Evolutionary conservation across 2,329 filamentous ascomycete species (phyloP), one percentile per base, ranked within the genome.

Genomic region (Stemphylium lycopersici): DNA sequence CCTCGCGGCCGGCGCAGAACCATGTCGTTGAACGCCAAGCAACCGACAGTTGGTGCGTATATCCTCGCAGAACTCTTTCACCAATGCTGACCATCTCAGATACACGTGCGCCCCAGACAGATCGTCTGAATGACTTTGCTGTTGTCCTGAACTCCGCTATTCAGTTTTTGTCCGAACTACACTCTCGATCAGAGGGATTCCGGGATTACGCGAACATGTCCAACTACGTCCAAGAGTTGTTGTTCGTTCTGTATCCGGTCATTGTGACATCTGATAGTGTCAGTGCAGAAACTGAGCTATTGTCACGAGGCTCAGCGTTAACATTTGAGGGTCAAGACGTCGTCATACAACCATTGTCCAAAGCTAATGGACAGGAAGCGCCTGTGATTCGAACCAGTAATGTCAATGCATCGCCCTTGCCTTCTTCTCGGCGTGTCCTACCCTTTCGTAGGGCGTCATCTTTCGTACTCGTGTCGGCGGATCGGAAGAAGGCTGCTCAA

Each of bases 241-340:
- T 97, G 0, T 85, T 86, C 32, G 88, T 91, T 11, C 79, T 98
- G 2, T 99, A 95, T 70, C 93, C 95, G 1, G 86, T 95, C 15
- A 84, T 97, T 44, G 92, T 96, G 22, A 93, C 91, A 63, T 88
- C 90, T 11, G 91, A 97, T 74, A 83, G 87, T 18, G 88, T 97
- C 34, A 89, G 85, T 49, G 87, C 95, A 0, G 90, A 95, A 65
- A 90, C 87, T 0, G 95, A 99, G 73, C 78, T 98, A n/a, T 87
- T 91, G 65, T 93, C 91, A 13, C 84, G 89, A 64, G 89, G 93
- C 62, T 90, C 90, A 10, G 84, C 86, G 1, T 82, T 96, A 52
- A 93, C 87, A 0, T 96, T 96, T 62, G 91, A 95, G 62, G 91
- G 91, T 1, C 87, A 88, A 39, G 91, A 93, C 74, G 89, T 96